phyloP scores from a whole-genome alignment of 176 grass and related monocot species.

The Oryza meridionalis region DNA sequence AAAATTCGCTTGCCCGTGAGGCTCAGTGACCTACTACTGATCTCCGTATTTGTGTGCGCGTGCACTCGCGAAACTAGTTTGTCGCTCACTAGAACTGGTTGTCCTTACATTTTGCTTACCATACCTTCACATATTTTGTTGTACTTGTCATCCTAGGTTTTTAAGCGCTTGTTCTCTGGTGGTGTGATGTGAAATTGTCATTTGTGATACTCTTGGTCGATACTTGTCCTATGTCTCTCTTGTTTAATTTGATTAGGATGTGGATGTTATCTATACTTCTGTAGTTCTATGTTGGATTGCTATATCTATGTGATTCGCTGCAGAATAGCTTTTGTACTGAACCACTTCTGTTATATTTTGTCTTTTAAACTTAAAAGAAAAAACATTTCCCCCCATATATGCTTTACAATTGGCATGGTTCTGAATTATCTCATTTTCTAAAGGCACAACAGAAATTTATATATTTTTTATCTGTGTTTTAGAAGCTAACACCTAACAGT shows the following conservation, averaged over 20 bases:
- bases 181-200: neutral
- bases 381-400: neutral
- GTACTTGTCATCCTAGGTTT: neutral
- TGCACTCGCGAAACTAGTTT: neutral
- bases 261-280: neutral
- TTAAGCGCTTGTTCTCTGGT: neutral
- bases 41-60: neutral
- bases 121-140: neutral
- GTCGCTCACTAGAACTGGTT: neutral
- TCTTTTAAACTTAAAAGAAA: neutral
- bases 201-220: neutral
- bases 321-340: neutral
- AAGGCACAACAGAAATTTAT: neutral
- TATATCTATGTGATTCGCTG: neutral
- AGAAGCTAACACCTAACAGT: conserved; percentile 16
- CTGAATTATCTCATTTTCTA: neutral
- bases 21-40: neutral
- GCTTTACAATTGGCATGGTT: neutral
- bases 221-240: neutral
- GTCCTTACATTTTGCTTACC: neutral
- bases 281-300: neutral
- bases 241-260: neutral
- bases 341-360: neutral
- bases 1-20: neutral
- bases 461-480: neutral